Percentiles rank a stretch among this genome's conserved stretches.
phyloP scores from a whole-genome alignment of 2,329 filamentous ascomycete species.

The Pyrenophora graminea region DNA sequence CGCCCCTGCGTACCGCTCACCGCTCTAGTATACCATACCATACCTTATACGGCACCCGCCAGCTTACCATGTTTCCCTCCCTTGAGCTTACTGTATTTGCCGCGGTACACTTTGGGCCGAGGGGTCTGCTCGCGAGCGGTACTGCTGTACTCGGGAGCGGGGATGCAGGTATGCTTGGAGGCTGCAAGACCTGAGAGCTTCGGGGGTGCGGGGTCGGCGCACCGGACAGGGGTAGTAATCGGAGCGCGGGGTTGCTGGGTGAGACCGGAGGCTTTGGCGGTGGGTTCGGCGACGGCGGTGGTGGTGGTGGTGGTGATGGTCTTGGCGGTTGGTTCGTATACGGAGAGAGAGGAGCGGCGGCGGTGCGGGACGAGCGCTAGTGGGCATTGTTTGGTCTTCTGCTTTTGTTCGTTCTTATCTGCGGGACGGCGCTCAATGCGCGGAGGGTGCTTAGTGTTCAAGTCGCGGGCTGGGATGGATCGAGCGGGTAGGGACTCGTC shows the following conservation, averaged over 20 bases:
- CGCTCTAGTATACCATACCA: no score
- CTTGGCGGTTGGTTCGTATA: not conserved
- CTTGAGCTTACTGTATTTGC: no score
- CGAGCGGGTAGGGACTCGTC: not conserved
- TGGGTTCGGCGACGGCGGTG: not conserved
- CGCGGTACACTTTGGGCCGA: not conserved
- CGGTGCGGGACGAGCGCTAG: slow-evolving; percentile 5
- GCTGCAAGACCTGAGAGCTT: no score
- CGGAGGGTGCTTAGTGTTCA: no score
- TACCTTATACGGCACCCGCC: no score
- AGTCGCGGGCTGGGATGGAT: not conserved
- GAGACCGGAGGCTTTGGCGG: not conserved
- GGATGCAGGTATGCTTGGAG: no score
- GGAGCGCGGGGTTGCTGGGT: not conserved
- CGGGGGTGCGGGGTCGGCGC: no score
- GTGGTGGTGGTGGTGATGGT: no score
- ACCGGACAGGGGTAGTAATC: no score
- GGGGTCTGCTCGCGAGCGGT: not conserved
- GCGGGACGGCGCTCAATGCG: no score
- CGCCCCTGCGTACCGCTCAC: no score
- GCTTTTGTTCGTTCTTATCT: not conserved
- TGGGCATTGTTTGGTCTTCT: not conserved
- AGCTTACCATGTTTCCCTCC: no score
- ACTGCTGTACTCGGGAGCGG: not conserved
- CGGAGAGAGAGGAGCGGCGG: slow-evolving; percentile 11